Evolutionary conservation across 345 rosid species (phyloP), one percentile per base, ranked within the genome.

Genomic region (Litchi chinensis): DNA sequence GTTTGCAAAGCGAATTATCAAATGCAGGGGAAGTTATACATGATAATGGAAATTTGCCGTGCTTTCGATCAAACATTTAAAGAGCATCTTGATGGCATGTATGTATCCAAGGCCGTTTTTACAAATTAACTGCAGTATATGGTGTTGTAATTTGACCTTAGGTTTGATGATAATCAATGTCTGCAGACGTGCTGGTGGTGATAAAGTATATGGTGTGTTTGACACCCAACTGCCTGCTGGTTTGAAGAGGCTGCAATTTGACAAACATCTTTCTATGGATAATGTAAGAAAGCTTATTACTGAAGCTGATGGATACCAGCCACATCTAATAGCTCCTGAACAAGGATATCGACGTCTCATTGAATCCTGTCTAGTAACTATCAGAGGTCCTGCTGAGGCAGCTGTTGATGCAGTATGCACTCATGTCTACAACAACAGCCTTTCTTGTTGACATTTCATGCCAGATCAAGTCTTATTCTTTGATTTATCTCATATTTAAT

Each of bases 231-330:
- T 96, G 77, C 98, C 99, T 54, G 88, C 97, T 70, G 94, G 93
- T 73, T 77, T 96, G 83, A 96, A 93, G 88, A 92, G 99, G 79
- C 85, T 96, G 83, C 98, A 96, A 56, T 94, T 93, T 70, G 99
- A 96, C 83, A 93, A 90, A 78, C 91, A 93, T 71, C 97, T 95
- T 73, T 88, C 99, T 16, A 83, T 90, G 91, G 98, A 95, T 39
- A 94, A 92, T 82, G 91, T 95, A 40, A 74, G 94, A 16, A 95
- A 95, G 85, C 86, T 95, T 70, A 90, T 95, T 48, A 91, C 98
- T 6, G 98, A 95, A 91, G 99, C 99, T 66, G 98, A 95, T 88
- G 99, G 99, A 73, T 95, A 95, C 82, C 98, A 92, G 83, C 99
- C 98, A 1, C 98, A 95, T 93, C 89, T 95, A 40, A 92, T 95